Evolutionary conservation across 1,139 yeast genomes (phyloP), one percentile per base, ranked within the genome.

Genomic region (Arxiozyma slooffiae): DNA sequence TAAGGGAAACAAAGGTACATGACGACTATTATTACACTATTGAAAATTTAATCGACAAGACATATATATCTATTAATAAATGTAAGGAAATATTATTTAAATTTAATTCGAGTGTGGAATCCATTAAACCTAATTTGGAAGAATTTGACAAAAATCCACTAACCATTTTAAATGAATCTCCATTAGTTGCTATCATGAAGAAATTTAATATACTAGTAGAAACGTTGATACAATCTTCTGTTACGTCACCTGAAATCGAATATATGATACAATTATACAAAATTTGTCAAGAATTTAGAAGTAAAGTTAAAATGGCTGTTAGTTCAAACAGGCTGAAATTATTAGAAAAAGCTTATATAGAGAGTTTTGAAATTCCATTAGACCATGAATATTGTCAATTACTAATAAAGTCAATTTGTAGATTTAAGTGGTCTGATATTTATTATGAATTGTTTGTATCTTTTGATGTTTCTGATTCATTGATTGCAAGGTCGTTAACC

Each of bases 391-490:
- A 46, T 37, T 37, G 47, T 41, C 22, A 41, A 5, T 18, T 36
- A 11, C 18, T 59, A 16, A 53, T 55, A 5, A 41, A 36, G 16
- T 41, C 38, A 14, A 52, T 60, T 14, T 47, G 55, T 30, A 52
- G 53, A 40, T 38, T 48, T 17, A 47, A 54, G 36, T 62, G 66
- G 66, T 44, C 54, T 3, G 44, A 51, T 11, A 50, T 52, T 2
- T 62, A 58, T 43, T 50, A 57, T 11, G 50, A 46, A 44, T 48
- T 48, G 23, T 48, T 48, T 44, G 44, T 20, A n/a, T 47, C 18
- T 57, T 72, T 18, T 69, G 68, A 18, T 74, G 74, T 44, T 54
- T 55, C 11, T 58, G 59, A 38, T 67, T 81, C 52, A 67, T 72
- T 47, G 52, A 57, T 2, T 77, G 34, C 50, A 3, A 38, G 79